Evolutionary conservation across 1,284 basidiomycete genomes (phyloP).

Genomic region (Austroboletus novae-zelandiae): DNA sequence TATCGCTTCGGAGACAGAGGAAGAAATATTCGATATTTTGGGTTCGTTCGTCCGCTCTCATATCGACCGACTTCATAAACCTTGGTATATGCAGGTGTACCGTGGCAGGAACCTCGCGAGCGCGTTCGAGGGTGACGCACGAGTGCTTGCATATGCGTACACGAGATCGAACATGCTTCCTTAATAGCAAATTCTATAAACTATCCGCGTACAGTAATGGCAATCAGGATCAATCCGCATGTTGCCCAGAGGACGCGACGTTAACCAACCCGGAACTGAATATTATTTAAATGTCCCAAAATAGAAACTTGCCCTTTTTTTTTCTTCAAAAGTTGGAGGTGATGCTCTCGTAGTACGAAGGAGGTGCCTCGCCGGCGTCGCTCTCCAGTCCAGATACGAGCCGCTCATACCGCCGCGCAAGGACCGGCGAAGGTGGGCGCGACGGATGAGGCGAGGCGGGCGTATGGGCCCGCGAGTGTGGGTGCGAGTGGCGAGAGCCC

Average conservation of each 20-base stretch:
- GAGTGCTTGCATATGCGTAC: neutral
- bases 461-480: neutral
- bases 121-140: constrained; percentile 43
- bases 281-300: neutral
- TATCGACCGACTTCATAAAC: neutral
- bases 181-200: no score
- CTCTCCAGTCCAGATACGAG: constrained; percentile 65
- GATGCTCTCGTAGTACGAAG: constrained; percentile 57
- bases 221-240: neutral
- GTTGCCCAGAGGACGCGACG: neutral
- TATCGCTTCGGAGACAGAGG: constrained; percentile 78
- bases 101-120: constrained; percentile 78
- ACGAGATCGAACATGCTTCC: neutral
- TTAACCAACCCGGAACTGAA: no score
- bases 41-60: constrained; percentile 36
- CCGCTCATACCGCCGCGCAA: constrained; percentile 50
- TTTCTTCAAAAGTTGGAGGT: neutral
- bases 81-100: constrained; percentile 40
- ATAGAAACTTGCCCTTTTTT: neutral
- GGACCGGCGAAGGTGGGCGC: constrained; percentile 20
- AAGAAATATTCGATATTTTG: constrained; percentile 79
- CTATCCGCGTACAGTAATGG: no score
- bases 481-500: neutral
- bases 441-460: constrained; percentile 13
- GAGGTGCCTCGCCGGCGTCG: constrained; percentile 64